Conservation (phyloP, 352 stramenopile species). For the Phytopythium aichiense region DNA sequence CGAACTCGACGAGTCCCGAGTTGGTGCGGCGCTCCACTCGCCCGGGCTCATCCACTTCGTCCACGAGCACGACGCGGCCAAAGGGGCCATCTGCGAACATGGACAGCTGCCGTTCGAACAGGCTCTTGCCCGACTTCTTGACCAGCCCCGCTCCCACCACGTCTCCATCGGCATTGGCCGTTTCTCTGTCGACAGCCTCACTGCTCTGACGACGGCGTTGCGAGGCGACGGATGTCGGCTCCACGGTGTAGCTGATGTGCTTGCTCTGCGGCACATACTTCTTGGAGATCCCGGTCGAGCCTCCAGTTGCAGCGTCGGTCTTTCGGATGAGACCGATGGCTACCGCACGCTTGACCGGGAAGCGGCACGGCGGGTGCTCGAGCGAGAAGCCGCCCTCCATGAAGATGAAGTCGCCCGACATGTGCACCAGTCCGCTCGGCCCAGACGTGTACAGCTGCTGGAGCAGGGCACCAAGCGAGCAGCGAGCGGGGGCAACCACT, state of each 20-base stretch:
- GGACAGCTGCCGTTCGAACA: conserved; percentile 23
- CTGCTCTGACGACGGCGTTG: neutral
- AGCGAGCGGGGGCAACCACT: conserved; percentile 15
- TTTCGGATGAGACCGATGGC: conserved; percentile 8
- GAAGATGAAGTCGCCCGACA: conserved; percentile 23
- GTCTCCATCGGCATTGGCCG: neutral
- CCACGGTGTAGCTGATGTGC: neutral
- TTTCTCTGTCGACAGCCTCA: neutral
- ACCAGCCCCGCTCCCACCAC: neutral
- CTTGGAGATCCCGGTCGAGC: neutral
- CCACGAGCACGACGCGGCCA: conserved; percentile 20
- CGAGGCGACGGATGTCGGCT: neutral
- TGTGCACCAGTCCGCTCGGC: conserved; percentile 14
- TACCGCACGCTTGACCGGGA: conserved; percentile 4
- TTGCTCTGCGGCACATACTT: neutral
- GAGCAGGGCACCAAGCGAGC: conserved; percentile 17
- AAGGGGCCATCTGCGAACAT: conserved; percentile 16
- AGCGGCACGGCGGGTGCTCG: neutral
- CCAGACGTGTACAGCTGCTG: conserved; percentile 24
- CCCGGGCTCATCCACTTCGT: conserved; percentile 17
- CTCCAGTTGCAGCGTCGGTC: neutral
- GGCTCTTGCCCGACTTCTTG: conserved; percentile 10
- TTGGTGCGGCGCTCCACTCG: neutral
- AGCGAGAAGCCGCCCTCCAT: neutral
- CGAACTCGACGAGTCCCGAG: conserved; percentile 12